These are phyloP conservation scores for Aphanomyces stellatus DNA, from an alignment of 352 stramenopile species.

Conservation along the genomic window DNA sequence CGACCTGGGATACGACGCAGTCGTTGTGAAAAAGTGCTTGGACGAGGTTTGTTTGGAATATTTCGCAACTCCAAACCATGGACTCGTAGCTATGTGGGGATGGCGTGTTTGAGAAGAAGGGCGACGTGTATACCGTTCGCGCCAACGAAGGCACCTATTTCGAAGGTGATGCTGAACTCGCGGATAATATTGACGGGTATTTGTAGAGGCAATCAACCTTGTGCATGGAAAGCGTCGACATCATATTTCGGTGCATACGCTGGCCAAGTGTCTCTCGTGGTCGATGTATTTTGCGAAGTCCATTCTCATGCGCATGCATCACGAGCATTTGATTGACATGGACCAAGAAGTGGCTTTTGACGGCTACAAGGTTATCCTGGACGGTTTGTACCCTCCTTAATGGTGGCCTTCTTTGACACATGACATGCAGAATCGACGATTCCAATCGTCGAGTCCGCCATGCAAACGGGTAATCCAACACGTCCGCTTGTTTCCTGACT, in stretches of 20 bases:
- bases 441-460: slow-evolving; percentile 22
- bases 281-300: slow-evolving; percentile 18
- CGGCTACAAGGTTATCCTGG: slow-evolving; percentile 26
- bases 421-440: slow-evolving; percentile 20
- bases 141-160: slow-evolving; percentile 23
- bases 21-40: slow-evolving; percentile 12
- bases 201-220: slow-evolving; percentile 28
- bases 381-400: slow-evolving; percentile 18
- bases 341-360: not conserved
- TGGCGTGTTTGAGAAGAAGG: slow-evolving; percentile 9
- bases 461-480: slow-evolving; percentile 22
- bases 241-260: slow-evolving; percentile 19
- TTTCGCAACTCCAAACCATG: not conserved
- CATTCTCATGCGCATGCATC: slow-evolving; percentile 29
- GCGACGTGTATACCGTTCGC: slow-evolving; percentile 18
- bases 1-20: not conserved
- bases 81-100: slow-evolving; percentile 16
- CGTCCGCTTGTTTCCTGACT: not conserved
- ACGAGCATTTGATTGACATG: slow-evolving; percentile 28
- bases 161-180: slow-evolving; percentile 23
- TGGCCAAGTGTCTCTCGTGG: slow-evolving; percentile 22
- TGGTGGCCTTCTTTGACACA: not conserved
- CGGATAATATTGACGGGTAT: no score
- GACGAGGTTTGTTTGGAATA: slow-evolving; percentile 4
- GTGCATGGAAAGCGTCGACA: slow-evolving; percentile 32